phyloP scores from a whole-genome alignment of 352 stramenopile species.

The Pythium oligandrum region DNA sequence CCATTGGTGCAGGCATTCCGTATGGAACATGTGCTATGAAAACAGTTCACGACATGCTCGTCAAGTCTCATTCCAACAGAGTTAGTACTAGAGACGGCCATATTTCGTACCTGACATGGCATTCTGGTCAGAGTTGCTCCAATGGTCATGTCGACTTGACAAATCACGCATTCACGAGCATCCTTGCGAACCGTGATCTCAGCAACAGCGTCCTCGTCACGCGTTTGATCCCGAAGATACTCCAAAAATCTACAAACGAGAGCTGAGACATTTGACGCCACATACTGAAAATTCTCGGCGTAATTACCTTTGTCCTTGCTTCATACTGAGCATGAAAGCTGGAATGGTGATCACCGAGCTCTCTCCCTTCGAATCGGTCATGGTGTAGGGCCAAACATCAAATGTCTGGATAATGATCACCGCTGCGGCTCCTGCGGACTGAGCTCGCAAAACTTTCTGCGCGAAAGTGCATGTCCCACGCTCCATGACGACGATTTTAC shows the following conservation, averaged over 20 bases:
- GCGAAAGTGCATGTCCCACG: conserved; percentile 71
- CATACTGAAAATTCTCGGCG: no score
- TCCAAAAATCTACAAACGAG: conserved; percentile 38
- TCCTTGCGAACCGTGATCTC: conserved; percentile 63
- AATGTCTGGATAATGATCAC: conserved; percentile 70
- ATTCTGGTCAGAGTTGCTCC: conserved; percentile 65
- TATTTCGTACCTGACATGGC: conserved; percentile 48
- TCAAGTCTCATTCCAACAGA: no score
- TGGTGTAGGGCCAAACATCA: conserved; percentile 80
- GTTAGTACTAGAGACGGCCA: no score
- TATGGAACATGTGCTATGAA: conserved; percentile 78
- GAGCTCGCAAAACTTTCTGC: conserved; percentile 61
- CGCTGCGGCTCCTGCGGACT: conserved; percentile 43
- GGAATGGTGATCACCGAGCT: conserved; percentile 54
- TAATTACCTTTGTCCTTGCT: conserved; percentile 28
- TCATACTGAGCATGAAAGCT: conserved; percentile 74
- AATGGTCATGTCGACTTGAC: conserved; percentile 71
- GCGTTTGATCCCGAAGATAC: conserved; percentile 30
- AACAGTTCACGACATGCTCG: not conserved
- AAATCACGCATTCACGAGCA: conserved; percentile 76
- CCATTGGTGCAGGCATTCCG: conserved; percentile 70
- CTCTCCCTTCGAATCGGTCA: conserved; percentile 75
- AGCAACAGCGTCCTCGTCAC: conserved; percentile 16
- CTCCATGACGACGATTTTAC: conserved; percentile 74
- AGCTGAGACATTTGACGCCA: no score